Percentiles rank a stretch among this genome's conserved stretches.
Evolutionary conservation across 2,329 filamentous ascomycete species (phyloP).

Genomic region (Pyricularia grisea): DNA sequence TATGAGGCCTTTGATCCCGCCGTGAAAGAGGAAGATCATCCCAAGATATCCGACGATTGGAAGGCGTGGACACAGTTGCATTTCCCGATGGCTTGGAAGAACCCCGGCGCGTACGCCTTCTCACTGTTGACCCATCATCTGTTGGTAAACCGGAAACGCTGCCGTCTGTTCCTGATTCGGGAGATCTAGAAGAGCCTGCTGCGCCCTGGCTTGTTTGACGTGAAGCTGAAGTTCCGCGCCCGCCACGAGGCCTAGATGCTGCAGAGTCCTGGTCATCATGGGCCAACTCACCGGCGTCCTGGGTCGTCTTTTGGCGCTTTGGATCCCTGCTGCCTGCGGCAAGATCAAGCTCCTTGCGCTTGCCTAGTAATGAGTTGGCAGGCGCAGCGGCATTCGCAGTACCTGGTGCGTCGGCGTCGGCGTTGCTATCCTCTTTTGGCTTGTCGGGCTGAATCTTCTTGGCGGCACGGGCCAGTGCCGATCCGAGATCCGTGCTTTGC

Average conservation of each 20-base stretch:
- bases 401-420: background rate
- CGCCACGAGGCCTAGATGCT: background rate
- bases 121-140: background rate
- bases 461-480: constrained; percentile 11
- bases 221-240: background rate
- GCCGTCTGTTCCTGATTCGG: background rate
- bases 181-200: background rate
- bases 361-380: background rate
- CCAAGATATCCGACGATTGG: background rate
- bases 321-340: background rate
- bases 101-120: background rate
- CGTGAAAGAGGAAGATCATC: background rate
- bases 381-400: background rate
- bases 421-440: background rate
- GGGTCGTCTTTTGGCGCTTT: constrained; percentile 4
- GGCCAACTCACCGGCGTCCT: background rate
- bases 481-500: constrained; percentile 13
- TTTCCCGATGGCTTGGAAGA: background rate
- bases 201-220: background rate
- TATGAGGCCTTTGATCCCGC: background rate
- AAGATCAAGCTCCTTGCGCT: background rate
- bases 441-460: constrained; percentile 14
- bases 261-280: background rate
- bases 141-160: background rate
- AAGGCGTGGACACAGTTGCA: too few relatives aligned